Conservation (phyloP, 202 grass and related monocot species). For the Hordeum pubiflorum region DNA sequence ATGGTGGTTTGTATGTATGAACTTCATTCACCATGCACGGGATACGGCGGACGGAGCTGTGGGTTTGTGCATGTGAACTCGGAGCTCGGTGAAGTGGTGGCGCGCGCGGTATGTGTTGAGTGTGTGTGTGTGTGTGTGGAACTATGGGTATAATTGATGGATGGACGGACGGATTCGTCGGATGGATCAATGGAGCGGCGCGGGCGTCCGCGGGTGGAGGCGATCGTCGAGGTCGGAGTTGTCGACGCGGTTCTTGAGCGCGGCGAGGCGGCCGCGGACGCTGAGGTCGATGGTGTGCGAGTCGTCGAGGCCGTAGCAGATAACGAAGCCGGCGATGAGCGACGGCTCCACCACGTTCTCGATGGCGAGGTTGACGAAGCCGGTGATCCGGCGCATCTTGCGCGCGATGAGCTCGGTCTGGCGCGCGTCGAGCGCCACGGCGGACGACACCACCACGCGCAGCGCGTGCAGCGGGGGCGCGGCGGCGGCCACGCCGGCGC, state of each 20-base stretch:
- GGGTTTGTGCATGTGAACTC: background rate
- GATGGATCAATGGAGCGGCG: background rate
- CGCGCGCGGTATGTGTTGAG: background rate
- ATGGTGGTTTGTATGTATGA: background rate
- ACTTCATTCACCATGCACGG: background rate
- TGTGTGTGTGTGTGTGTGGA: background rate
- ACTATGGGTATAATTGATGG: background rate
- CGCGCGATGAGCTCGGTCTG: conserved; percentile 76
- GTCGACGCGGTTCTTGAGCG: conserved; percentile 62
- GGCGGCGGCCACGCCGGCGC: background rate
- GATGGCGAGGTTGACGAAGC: conserved; percentile 56
- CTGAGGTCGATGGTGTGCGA: conserved; percentile 83
- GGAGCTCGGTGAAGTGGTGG: background rate
- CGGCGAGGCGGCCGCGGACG: conserved; percentile 65
- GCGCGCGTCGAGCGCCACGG: conserved; percentile 53
- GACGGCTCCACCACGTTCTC: conserved; percentile 72
- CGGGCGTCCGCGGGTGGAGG: background rate
- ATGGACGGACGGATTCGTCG: background rate
- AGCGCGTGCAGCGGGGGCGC: conserved; percentile 36
- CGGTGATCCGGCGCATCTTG: conserved; percentile 88
- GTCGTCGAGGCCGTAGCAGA: conserved; percentile 71
- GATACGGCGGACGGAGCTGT: background rate
- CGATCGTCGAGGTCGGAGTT: conserved; percentile 43
- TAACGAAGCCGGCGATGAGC: conserved; percentile 75
- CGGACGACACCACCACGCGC: conserved; percentile 71